Evolutionary conservation across 1,284 basidiomycete genomes (phyloP).

Genomic region (Prillingera fragicola): DNA sequence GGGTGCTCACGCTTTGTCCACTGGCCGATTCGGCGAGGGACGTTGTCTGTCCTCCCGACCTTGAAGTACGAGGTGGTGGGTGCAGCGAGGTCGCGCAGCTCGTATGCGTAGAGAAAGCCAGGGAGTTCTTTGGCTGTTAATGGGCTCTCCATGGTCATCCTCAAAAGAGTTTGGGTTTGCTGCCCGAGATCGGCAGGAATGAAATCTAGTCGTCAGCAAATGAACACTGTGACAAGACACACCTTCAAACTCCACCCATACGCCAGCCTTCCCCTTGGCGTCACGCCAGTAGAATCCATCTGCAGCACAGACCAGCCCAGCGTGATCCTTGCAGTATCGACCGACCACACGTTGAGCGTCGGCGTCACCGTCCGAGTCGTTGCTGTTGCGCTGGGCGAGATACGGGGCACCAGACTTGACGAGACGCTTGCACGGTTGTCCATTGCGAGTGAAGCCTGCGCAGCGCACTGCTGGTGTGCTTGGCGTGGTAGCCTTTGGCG

Average conservation of each 20-base stretch:
- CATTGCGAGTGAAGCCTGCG: constrained; percentile 42
- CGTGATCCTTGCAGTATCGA: constrained; percentile 47
- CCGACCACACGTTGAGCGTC: constrained; percentile 11
- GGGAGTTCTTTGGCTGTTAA: constrained; percentile 41
- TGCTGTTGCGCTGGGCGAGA: constrained; percentile 12
- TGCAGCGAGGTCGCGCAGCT: constrained; percentile 38
- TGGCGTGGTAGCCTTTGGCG: not conserved
- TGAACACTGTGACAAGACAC: constrained; percentile 5
- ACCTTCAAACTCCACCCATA: constrained; percentile 44
- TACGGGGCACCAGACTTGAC: constrained; percentile 36
- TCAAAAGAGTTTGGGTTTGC: constrained; percentile 44
- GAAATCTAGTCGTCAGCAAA: constrained; percentile 22
- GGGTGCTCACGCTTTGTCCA: constrained; percentile 40
- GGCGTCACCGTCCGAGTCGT: constrained; percentile 14
- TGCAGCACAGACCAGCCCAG: constrained; percentile 38
- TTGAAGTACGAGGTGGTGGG: constrained; percentile 37
- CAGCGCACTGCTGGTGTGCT: constrained; percentile 26
- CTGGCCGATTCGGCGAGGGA: constrained; percentile 43
- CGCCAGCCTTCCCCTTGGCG: constrained; percentile 14
- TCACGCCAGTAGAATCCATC: constrained; percentile 43
- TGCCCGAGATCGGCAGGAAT: constrained; percentile 41
- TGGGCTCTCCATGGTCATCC: constrained; percentile 46
- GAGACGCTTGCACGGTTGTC: constrained; percentile 42
- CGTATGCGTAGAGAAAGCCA: constrained; percentile 47
- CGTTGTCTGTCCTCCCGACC: constrained; percentile 47